Base-by-base conservation (phyloP, 2,329 filamentous ascomycete genomes). In the Diaporthe caulivora region DNA sequence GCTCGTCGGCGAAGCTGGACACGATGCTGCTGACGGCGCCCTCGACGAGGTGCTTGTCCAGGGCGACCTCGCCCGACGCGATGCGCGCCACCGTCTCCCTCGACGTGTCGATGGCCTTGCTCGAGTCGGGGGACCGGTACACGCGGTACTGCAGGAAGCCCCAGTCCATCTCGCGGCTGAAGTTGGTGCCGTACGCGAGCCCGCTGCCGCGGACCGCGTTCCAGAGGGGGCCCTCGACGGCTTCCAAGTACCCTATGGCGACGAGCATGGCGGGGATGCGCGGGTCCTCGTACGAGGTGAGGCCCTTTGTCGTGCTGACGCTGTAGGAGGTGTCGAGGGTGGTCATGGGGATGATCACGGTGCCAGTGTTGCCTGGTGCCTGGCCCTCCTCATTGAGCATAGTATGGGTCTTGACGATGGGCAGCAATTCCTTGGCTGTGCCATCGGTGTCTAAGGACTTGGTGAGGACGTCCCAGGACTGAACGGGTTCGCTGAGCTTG, bases 151-250 rank as follows among this genome's bases (percentile, higher is more conserved):
- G 92, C 68, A 98, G 85, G 65, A 94, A 90, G 3, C 96, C 97
- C 1, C 91, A 92, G 79, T 97, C 94, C 37, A 94, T 85, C 79
- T 94, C 93, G 58, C 93, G 92, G 57, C 88, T 88, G 80, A 98
- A 97, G 78, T 89, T 91, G 0, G 93, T 92, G 70, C 95, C 95
- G 80, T 99, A 99, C 0, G 97, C 97, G 69, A 98, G 91, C 57
- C 97, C 97, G 55, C 94, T 97, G 72, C 97, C 97, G 60, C 97
- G 94, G 64, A 98, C 94, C 0, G 95, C 94, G 76, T 93, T 93
- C 96, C 97, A 98, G 42, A 99, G 90, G 0, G 97, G 97, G 0
- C 97, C 97, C 83, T 99, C 97, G 24, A 97, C 93, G 0, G 95
- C 92, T 80, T 98, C 95, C 75, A 99, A 92, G 80, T 98, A 98